Base-by-base conservation (phyloP, 441 rosid species). In the Gossypium davidsonii region DNA sequence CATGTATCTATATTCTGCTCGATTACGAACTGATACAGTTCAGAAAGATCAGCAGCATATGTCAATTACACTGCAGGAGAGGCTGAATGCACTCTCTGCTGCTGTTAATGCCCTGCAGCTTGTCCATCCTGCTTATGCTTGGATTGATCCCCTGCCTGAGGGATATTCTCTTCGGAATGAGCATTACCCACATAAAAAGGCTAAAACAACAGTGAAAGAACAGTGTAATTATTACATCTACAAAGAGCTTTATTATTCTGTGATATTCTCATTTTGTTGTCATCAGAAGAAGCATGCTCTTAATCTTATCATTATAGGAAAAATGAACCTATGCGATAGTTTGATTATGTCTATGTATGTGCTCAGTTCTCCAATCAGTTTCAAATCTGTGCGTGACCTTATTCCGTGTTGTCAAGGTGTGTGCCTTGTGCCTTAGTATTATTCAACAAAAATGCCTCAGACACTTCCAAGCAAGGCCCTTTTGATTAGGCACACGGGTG, bases 21-120 rank as follows among this genome's bases (percentile, higher is more conserved):
- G 97, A 71, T 82, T 96, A 83, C 87, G 87, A 85, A 85, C 76
- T 52, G 94, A 93, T 82, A 79, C 86, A 48, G 72, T 76, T 78
- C 60, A 79, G 73, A 87, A 82, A 72, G 94, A 93, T 82, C 76
- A 78, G 76, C 93, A 85, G 78, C 85, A 85, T 23, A 58, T 72
- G 70, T 85, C 93, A 56, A 64, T 84, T 56, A 77, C 78, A 59
- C 85, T 93, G 78, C 91, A 88, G 76, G 99, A 96, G 87, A 91
- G 98, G 82, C 85, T 96, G 73, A 88, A 87, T 84, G 93, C 91
- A 73, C 93, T 96, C 37, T 89, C 97, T 79, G 93, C 97, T 77
- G 92, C 97, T 71, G 86, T 96, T 73, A 93, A 96, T 82, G 97
- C 98, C 12, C 79, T 96, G 77, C 83, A 76, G 83, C 98, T 96